Evolutionary conservation across 768 basidiomycete genomes (phyloP).

Genomic region (Mycena haematopus): DNA sequence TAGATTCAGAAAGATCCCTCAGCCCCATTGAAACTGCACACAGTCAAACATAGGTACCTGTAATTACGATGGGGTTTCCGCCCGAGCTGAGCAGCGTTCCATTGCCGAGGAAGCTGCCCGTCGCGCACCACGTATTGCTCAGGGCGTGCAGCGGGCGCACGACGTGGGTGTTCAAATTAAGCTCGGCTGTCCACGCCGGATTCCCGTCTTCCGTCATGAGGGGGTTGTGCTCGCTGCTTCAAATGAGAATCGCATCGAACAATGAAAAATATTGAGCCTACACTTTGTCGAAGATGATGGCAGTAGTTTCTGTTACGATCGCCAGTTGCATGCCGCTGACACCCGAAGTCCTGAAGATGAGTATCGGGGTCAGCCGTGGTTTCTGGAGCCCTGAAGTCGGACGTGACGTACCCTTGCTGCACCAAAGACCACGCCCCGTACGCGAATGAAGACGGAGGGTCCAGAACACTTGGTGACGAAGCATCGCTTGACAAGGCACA

Average conservation of each 20-base stretch:
- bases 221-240: constrained; percentile 43
- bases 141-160: not conserved
- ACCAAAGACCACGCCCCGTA: not conserved
- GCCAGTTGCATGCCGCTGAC: constrained; percentile 30
- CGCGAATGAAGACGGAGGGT: not conserved
- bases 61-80: constrained; percentile 14
- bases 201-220: constrained; percentile 44
- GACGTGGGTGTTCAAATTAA: constrained; percentile 37
- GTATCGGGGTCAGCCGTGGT: constrained; percentile 1
- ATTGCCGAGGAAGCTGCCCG: constrained; percentile 47
- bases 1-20: constrained; percentile 4
- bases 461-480: no score
- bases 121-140: constrained; percentile 35
- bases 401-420: constrained; percentile 3
- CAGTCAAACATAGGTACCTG: constrained; percentile 15
- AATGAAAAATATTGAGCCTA: constrained; percentile 14
- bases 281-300: constrained; percentile 33
- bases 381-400: constrained; percentile 1
- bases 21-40: constrained; percentile 4
- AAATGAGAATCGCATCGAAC: not conserved
- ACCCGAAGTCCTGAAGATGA: constrained; percentile 27
- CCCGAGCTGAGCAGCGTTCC: constrained; percentile 44
- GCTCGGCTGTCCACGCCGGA: constrained; percentile 52
- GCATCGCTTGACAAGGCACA: not conserved
- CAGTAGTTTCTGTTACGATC: constrained; percentile 29